Evolutionary conservation across 192 early-diverging fungal genomes (phyloP), one percentile per base, ranked within the genome.

Genomic region (Backusella tarrabulga): DNA sequence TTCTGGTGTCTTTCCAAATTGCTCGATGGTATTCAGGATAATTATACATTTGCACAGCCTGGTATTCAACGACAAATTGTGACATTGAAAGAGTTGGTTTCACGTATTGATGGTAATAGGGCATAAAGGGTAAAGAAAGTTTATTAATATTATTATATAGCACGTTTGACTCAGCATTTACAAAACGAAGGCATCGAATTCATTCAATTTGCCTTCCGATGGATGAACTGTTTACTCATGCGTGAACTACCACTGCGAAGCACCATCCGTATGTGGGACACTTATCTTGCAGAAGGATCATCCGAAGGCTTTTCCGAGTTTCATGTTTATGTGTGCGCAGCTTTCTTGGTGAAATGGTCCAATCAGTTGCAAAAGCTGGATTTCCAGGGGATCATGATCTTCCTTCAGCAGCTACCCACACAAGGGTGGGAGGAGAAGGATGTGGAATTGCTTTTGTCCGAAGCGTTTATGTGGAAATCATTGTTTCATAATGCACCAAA

Each of bases 181-280:
- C 90, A 92, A 72, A 79, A 86, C 7, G 93, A 99, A 85, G 93
- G 94, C 66, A 87, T 99, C 26, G 97, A 99, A 78, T 99, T 97
- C 80, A 96, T 99, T 70, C 97, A 98, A 84, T 99, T 99, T 87
- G 95, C 98, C 8, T 99, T 98, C 80, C 90, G 98, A 67, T 99
- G 98, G 98, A 97, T 99, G 91, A 99, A 99, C 85, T 99, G 98
- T 83, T 79, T 99, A 36, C 82, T 99, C 76, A 97, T 99, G 97
- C 91, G 98, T 54, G 98, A 99, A 83, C 83, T 99, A 46, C 91
- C 92, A 32, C 83, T 99, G 4, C 84, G 87, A 68, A 93, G 90
- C 77, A 98, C 91, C 3, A 93, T 99, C 54, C 92, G 98, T 34
- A 98, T 99, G 95, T 99, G 98, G 98, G 98, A 99, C 79, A 97